phyloP scores from a whole-genome alignment of 2,329 filamentous ascomycete species.

The Clarireedia hainanense region DNA sequence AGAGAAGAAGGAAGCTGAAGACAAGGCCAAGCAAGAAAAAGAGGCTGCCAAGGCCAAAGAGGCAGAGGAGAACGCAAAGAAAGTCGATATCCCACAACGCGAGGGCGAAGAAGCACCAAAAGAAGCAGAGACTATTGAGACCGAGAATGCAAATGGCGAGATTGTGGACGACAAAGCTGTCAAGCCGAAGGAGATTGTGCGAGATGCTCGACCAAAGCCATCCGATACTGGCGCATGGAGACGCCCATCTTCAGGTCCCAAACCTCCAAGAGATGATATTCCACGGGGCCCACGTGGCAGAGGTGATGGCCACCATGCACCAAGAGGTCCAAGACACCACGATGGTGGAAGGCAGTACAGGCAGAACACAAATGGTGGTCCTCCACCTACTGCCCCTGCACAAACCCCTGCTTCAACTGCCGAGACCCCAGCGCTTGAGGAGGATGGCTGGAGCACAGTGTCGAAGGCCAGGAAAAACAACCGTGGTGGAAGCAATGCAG shows the following conservation, averaged over 20 bases:
- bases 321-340: constrained; percentile 23
- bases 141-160: constrained; percentile 29
- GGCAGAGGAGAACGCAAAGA: constrained; percentile 32
- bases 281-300: constrained; percentile 36
- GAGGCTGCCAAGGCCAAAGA: constrained; percentile 40
- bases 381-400: constrained; percentile 36
- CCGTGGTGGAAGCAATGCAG: constrained; percentile 26
- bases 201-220: constrained; percentile 45
- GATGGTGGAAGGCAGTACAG: constrained; percentile 21
- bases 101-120: constrained; percentile 27
- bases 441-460: constrained; percentile 60
- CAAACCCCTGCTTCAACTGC: constrained; percentile 30
- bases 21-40: constrained; percentile 50
- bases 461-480: constrained; percentile 31
- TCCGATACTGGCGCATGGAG: constrained; percentile 55
- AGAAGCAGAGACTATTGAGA: constrained; percentile 26
- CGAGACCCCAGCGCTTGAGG: constrained; percentile 38
- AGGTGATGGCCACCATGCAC: constrained; percentile 29
- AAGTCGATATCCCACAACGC: constrained; percentile 27
- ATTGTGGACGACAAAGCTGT: constrained; percentile 42
- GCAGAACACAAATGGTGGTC: constrained; percentile 33
- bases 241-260: constrained; percentile 38
- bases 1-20: constrained; percentile 70
- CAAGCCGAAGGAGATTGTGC: constrained; percentile 38
- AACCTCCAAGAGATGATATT: constrained; percentile 31